Percentiles rank a stretch among this genome's conserved stretches.
These are phyloP conservation scores for Raphanus hybrid DNA, from an alignment of 441 rosid species.

Conservation along the genomic window DNA sequence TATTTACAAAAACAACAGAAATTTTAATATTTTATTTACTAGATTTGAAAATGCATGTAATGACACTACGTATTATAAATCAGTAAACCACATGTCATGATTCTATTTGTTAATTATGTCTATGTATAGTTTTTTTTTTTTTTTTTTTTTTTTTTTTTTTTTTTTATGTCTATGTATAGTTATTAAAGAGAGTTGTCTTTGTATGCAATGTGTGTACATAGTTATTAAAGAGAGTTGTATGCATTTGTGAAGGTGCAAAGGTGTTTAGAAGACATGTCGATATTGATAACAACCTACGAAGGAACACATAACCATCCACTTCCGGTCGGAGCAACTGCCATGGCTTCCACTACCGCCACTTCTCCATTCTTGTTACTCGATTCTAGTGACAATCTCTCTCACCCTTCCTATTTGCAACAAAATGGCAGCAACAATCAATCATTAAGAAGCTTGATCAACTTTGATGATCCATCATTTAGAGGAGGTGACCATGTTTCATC, in stretches of 20 bases:
- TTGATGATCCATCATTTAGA: constrained; percentile 38
- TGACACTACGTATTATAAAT: not conserved
- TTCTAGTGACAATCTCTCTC: constrained; percentile 39
- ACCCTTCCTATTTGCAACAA: constrained; percentile 27
- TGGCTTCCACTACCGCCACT: constrained; percentile 84
- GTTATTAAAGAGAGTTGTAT: constrained; percentile 15
- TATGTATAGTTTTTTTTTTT: not conserved
- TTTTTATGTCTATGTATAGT: not conserved
- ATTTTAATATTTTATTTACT: constrained; percentile 1
- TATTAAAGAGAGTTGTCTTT: too few relatives aligned
- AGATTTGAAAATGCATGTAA: not conserved
- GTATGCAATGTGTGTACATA: not conserved
- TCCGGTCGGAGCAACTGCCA: constrained; percentile 89
- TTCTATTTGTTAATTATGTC: not conserved
- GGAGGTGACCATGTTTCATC: constrained; percentile 38
- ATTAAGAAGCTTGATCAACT: constrained; percentile 38
- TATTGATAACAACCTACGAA: constrained; percentile 94
- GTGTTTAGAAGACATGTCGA: constrained; percentile 94
- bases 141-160: too few relatives aligned
- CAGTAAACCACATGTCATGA: not conserved
- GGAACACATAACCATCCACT: constrained; percentile 96
- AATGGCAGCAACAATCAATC: constrained; percentile 19
- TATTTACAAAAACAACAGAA: not conserved
- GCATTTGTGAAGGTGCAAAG: constrained; percentile 74
- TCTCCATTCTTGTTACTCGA: constrained; percentile 45